Conservation (phyloP, 345 rosid genomes). For the Cochlearia excelsa region DNA sequence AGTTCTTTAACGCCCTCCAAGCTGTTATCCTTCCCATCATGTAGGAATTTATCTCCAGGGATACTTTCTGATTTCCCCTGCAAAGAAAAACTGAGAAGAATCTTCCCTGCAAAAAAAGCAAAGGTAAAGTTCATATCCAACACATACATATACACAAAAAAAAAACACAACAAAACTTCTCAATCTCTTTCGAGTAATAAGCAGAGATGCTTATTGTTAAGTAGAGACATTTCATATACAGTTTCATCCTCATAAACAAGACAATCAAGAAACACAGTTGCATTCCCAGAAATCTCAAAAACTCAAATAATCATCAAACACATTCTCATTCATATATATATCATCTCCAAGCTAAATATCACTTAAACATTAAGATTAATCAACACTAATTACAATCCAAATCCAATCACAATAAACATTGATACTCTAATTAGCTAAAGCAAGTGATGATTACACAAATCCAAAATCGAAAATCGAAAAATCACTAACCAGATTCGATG, state of each 20-base stretch:
- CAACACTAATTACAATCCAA: too few species aligned
- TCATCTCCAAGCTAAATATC: too few species aligned
- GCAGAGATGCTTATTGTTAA: not conserved
- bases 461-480: not conserved
- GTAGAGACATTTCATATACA: not conserved
- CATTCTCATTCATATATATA: too few species aligned
- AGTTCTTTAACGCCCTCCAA: conserved; percentile 38
- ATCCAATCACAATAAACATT: not conserved
- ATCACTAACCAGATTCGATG: conserved; percentile 56
- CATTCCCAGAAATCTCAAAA: too few species aligned
- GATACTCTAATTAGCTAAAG: not conserved
- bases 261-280: not conserved
- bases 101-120: conserved; percentile 55
- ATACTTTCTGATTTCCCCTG: conserved; percentile 42
- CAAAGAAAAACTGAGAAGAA: conserved; percentile 61
- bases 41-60: conserved; percentile 29
- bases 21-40: conserved; percentile 37
- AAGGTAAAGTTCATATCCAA: conserved; percentile 9
- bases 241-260: not conserved
- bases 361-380: too few species aligned
- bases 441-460: too few species aligned
- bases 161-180: not conserved
- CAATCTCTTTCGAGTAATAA: not conserved
- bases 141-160: conserved; percentile 1
- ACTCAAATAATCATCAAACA: too few species aligned